These are phyloP conservation scores for Claviceps pusilla DNA, from an alignment of 2,329 filamentous ascomycete species.

Conservation along the genomic window DNA sequence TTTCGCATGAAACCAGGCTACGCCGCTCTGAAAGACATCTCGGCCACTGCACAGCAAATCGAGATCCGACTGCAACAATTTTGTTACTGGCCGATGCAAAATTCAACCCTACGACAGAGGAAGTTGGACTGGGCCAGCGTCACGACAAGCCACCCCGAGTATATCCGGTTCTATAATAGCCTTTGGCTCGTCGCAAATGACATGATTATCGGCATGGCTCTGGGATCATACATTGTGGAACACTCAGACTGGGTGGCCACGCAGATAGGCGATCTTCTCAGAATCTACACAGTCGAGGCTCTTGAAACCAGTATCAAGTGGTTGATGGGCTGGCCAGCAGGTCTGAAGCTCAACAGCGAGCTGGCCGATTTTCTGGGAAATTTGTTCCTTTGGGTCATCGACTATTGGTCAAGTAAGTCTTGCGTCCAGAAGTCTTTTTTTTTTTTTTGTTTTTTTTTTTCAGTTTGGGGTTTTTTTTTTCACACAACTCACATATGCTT, in stretches of 20 bases:
- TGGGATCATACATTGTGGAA: slow-evolving; percentile 94
- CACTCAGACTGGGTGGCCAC: slow-evolving; percentile 74
- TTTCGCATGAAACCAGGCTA: slow-evolving; percentile 67
- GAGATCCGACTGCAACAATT: slow-evolving; percentile 96
- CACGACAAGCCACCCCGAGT: slow-evolving; percentile 88
- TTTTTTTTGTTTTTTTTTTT: no score
- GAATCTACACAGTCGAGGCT: slow-evolving; percentile 73
- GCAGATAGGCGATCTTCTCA: slow-evolving; percentile 61
- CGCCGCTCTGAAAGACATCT: slow-evolving; percentile 85
- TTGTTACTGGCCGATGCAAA: slow-evolving; percentile 97
- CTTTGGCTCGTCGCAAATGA: slow-evolving; percentile 97
- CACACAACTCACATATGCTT: neutral
- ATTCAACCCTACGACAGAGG: slow-evolving; percentile 73
- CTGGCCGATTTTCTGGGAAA: slow-evolving; percentile 88
- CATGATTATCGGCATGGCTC: slow-evolving; percentile 91
- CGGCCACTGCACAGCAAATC: slow-evolving; percentile 89
- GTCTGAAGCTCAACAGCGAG: slow-evolving; percentile 88
- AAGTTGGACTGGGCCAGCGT: slow-evolving; percentile 93
- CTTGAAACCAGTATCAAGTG: slow-evolving; percentile 80
- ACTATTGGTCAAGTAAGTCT: slow-evolving; percentile 75
- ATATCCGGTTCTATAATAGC: slow-evolving; percentile 98
- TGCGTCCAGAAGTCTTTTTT: neutral
- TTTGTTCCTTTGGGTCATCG: slow-evolving; percentile 94
- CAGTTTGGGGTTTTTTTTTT: no score
- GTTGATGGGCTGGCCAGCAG: slow-evolving; percentile 92